Conservation (phyloP, 140 eudicot species). For the Artemisia princeps region DNA sequence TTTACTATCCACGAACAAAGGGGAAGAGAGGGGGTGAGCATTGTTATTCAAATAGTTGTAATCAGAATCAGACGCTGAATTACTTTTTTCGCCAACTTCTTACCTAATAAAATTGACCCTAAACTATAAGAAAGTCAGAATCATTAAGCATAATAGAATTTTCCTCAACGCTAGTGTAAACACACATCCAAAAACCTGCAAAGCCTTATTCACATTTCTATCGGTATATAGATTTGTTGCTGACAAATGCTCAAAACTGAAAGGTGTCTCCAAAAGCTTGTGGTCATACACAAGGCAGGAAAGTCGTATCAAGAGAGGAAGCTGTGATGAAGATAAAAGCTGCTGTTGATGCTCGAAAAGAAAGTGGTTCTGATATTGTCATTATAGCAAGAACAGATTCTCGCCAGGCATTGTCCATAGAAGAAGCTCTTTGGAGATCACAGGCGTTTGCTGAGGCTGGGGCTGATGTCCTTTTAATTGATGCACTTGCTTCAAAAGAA, state of each 20-base stretch:
- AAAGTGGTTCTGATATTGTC: slow-evolving; percentile 81
- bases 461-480: slow-evolving; percentile 88
- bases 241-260: slow-evolving; percentile 22
- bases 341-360: slow-evolving; percentile 90
- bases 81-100: background rate
- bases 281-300: slow-evolving; percentile 90
- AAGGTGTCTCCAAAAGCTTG: slow-evolving; percentile 97
- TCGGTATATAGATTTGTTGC: slow-evolving; percentile 18
- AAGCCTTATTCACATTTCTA: background rate
- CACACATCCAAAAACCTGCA: background rate
- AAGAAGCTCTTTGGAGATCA: slow-evolving; percentile 80
- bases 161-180: background rate
- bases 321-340: slow-evolving; percentile 84
- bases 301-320: slow-evolving; percentile 81
- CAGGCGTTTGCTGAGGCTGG: slow-evolving; percentile 79
- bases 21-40: too few species aligned
- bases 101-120: background rate
- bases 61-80: too few species aligned
- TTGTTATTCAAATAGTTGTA: too few species aligned
- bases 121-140: background rate
- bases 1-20: too few species aligned
- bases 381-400: slow-evolving; percentile 86
- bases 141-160: background rate
- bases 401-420: slow-evolving; percentile 83
- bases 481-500: slow-evolving; percentile 81